Evolutionary conservation across 495 filamentous ascomycete genomes (phyloP), one percentile per base, ranked within the genome.

Genomic region (Astrothelium macrocarpum): DNA sequence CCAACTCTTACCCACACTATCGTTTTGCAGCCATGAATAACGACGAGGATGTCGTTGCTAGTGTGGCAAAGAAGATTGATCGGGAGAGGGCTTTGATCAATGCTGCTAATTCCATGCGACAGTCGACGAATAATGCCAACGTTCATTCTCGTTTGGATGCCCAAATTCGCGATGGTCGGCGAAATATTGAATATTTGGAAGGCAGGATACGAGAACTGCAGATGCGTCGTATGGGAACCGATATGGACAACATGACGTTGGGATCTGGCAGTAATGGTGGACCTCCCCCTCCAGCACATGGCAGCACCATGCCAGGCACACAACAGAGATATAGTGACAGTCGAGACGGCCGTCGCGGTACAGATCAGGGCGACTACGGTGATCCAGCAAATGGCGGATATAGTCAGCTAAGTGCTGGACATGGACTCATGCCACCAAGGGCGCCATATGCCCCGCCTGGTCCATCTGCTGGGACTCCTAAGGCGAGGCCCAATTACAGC

Each of bases 41-140:
- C 67, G 83, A 89, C 75, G 90, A 95, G 69, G 87, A 91, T 70
- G 84, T 89, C 70, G 84, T 93, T 78, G 83, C 81, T 77, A 88
- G 92, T 78, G 90, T 97, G 79, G 85, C 87, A 78, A 87, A 85
- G 78, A 97, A 99, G 90, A 97, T 97, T 77, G 91, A 97, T 81
- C 85, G 94, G 75, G 95, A 99, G 76, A 91, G 93, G 81, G 87
- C 88, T 70, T 84, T 99, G 68, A 94, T 99, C 81, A 87, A 90
- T 76, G 91, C 90, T 68, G 95, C 95, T 60, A 90, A 90, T 73
- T 83, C 87, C 64, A 95, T 99, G 90, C 87, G 91, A 80, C 89
- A 90, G 78, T 90, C 92, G 71, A 96, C 93, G 70, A 85, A 90
- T 77, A 97, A 99, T 75, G 87, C 89, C 62, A 78, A 85, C 62